Evolutionary conservation across 202 grass and related monocot genomes (phyloP).

Genomic region (Hordeum pubiflorum): DNA sequence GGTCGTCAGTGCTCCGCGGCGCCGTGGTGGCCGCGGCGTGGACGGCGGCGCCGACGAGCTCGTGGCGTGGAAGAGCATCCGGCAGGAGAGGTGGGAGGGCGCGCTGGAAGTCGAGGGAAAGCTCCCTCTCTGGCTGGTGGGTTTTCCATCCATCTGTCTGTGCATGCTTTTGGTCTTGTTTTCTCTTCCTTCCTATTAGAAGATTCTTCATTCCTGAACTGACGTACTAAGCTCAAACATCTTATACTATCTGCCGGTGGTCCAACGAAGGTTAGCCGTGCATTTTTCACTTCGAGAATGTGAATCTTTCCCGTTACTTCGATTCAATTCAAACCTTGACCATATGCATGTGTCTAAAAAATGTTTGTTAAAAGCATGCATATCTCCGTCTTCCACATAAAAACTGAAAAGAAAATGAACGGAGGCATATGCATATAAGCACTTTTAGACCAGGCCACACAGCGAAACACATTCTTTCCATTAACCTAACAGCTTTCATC

Average conservation of each 20-base stretch:
- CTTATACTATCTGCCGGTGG: slow-evolving; percentile 16
- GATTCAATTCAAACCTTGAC: slow-evolving; percentile 25
- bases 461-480: slow-evolving; percentile 8
- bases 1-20: slow-evolving; percentile 26
- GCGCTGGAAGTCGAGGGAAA: slow-evolving; percentile 54
- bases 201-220: slow-evolving; percentile 21
- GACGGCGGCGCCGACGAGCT: slow-evolving; percentile 30
- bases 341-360: not conserved
- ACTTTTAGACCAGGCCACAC: not conserved
- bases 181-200: not conserved
- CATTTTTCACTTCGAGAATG: slow-evolving; percentile 26
- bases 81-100: slow-evolving; percentile 87
- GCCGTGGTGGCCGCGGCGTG: not conserved
- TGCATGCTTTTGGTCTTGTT: not conserved
- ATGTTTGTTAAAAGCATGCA: not conserved
- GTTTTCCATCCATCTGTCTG: not conserved
- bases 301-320: slow-evolving; percentile 41
- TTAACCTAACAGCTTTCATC: slow-evolving; percentile 18
- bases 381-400: not conserved
- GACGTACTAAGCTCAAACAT: slow-evolving; percentile 11
- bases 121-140: slow-evolving; percentile 88
- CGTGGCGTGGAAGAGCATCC: slow-evolving; percentile 80
- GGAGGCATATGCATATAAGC: not conserved
- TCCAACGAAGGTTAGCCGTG: slow-evolving; percentile 35
- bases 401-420: not conserved